Evolutionary conservation across 192 early-diverging fungal species (phyloP).

Genomic region (Kickxella alabastrina): DNA sequence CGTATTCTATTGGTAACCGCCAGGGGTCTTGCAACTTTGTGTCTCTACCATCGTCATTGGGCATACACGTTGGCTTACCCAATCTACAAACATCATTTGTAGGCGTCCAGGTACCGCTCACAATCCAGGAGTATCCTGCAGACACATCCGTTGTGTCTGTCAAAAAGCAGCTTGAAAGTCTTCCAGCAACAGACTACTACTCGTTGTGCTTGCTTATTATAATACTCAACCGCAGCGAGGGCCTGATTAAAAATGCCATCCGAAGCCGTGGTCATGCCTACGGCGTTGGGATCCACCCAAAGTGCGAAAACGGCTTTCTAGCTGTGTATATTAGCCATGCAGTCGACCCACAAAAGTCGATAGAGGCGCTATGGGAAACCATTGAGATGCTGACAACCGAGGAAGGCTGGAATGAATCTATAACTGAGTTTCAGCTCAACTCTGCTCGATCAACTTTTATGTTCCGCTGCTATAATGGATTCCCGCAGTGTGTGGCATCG

Average conservation of each 20-base stretch:
- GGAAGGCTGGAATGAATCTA: constrained; percentile 20
- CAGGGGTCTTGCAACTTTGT: constrained; percentile 20
- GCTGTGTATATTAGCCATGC: constrained; percentile 49
- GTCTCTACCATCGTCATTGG: constrained; percentile 14
- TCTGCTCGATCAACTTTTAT: constrained; percentile 30
- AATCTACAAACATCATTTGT: constrained; percentile 40
- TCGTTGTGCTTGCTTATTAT: constrained; percentile 54
- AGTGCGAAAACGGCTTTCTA: constrained; percentile 20
- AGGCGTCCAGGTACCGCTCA: constrained; percentile 36
- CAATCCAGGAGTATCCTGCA: not conserved
- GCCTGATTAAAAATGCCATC: constrained; percentile 77
- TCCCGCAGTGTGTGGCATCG: constrained; percentile 14
- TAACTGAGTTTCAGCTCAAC: constrained; percentile 42
- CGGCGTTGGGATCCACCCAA: constrained; percentile 48
- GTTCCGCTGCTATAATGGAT: constrained; percentile 16
- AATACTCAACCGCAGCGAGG: constrained; percentile 70
- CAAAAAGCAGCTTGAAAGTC: constrained; percentile 21
- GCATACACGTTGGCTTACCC: constrained; percentile 25
- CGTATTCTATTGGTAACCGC: constrained; percentile 2
- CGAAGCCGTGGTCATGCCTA: constrained; percentile 78
- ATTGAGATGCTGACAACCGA: constrained; percentile 19
- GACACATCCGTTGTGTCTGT: constrained; percentile 3
- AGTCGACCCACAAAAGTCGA: constrained; percentile 33
- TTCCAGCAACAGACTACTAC: constrained; percentile 29
- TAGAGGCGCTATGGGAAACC: constrained; percentile 39